Evolutionary conservation across 495 filamentous ascomycete species (phyloP), one percentile per base, ranked within the genome.

Genomic region (Bathelium albidoporum): DNA sequence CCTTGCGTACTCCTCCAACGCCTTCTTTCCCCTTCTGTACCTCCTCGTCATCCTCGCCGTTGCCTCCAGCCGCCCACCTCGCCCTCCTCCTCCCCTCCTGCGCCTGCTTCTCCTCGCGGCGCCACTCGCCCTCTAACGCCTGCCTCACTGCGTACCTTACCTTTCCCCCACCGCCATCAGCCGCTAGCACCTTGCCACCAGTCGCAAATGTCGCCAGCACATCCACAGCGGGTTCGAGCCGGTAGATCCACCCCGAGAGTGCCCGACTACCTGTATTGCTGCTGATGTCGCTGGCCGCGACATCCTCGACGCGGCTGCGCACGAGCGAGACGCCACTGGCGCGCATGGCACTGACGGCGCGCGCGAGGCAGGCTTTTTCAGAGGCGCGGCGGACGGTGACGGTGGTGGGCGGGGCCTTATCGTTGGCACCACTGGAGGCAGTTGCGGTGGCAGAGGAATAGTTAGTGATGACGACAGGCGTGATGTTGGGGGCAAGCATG

Each of bases 171-270:
- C n/a, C n/a, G n/a, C n/a, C n/a, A n/a, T 32, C 66, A 64, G 34
- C 88, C 1, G 86, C 75, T 52, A 66, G 62, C 63, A 18, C 71
- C 65, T 53, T 41, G 64, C 72, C 20, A 75, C 58, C 81, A 1
- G 85, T 86, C 65, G 82, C 81, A 66, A 82, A 89, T 1, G 79
- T 79, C 12, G 81, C 77, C 3, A 96, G 80, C 32, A 77, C 73
- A 73, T 97, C 93, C 24, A 96, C 70, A 1, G 87, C 83, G 83
- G 94, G 94, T 69, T 97, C 92, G 93, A 98, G 94, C 34, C 94
- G 84, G 72, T 94, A 96, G 12, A 93, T 85, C 86, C 87, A 96
- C 66, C 84, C 78, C 66, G 62, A 66, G 44, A 58, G 24, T 14
- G 28, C 65, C 24, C 43, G 28, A 1, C 78, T 75, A 66, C 81